Conservation (phyloP, 768 basidiomycete species). For the Jaapia argillacea region DNA sequence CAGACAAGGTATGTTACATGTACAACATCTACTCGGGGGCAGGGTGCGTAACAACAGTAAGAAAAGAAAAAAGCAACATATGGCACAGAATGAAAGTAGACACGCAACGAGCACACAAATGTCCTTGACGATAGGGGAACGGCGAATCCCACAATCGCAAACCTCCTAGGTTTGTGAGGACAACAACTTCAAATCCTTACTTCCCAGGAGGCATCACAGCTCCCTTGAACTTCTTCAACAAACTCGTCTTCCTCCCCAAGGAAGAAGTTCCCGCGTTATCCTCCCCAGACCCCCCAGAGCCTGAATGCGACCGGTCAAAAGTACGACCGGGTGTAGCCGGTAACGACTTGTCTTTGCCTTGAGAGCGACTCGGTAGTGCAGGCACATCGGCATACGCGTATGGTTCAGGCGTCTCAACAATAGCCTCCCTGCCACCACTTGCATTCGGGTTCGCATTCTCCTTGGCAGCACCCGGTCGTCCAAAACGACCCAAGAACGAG, state of each 20-base stretch:
- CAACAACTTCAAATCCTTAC: too few relatives aligned
- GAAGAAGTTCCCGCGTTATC: slow-evolving; percentile 20
- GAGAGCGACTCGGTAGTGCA: slow-evolving; percentile 31
- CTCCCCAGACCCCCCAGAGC: slow-evolving; percentile 10
- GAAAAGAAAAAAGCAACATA: too few relatives aligned
- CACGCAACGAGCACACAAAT: too few relatives aligned
- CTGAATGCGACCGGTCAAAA: slow-evolving; percentile 17
- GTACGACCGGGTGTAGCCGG: slow-evolving; percentile 29
- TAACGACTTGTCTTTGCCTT: slow-evolving; percentile 41
- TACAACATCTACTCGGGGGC: too few relatives aligned
- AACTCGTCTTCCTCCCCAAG: slow-evolving; percentile 64
- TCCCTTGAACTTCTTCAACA: slow-evolving; percentile 72
- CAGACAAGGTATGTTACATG: too few relatives aligned
- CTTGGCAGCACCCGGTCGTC: slow-evolving; percentile 22
- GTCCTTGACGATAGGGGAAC: too few relatives aligned
- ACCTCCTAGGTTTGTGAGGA: too few relatives aligned
- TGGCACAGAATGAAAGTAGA: too few relatives aligned
- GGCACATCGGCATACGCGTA: slow-evolving; percentile 59
- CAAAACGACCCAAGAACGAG: slow-evolving; percentile 71
- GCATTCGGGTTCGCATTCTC: slow-evolving; percentile 23
- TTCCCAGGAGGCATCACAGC: slow-evolving; percentile 50
- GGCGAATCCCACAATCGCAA: too few relatives aligned
- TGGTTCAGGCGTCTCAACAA: slow-evolving; percentile 17
- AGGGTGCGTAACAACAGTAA: too few relatives aligned
- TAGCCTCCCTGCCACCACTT: slow-evolving; percentile 10